Conservation (phyloP, 352 stramenopile species). For the Pythium chondricola region DNA sequence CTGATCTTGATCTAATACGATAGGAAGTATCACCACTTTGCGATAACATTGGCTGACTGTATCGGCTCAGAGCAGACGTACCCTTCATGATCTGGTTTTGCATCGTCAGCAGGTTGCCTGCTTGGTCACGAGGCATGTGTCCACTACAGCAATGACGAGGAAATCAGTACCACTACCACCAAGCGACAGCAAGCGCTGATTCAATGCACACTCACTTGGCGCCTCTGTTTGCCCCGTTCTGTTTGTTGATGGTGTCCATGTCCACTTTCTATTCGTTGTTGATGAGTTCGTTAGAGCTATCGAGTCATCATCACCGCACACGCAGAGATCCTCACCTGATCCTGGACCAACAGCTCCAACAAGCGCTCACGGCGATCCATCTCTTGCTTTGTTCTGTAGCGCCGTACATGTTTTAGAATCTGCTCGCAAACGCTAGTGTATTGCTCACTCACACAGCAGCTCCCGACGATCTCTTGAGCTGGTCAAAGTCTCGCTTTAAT, state of each 20-base stretch:
- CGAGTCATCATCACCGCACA: too few species aligned
- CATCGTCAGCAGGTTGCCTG: constrained; percentile 62
- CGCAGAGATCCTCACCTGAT: constrained; percentile 33
- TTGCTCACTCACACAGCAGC: constrained; percentile 37
- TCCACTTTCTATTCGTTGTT: constrained; percentile 46
- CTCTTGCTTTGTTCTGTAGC: constrained; percentile 57
- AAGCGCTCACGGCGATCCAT: constrained; percentile 60
- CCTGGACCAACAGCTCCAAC: constrained; percentile 49
- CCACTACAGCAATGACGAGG: constrained; percentile 1
- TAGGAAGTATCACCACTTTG: background rate
- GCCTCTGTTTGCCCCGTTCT: constrained; percentile 19
- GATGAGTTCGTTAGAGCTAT: too few species aligned
- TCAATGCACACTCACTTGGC: constrained; percentile 18
- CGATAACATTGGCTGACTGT: too few species aligned
- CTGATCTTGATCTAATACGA: constrained; percentile 67
- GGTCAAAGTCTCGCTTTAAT: constrained; percentile 76
- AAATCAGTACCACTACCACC: background rate
- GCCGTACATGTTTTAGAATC: too few species aligned
- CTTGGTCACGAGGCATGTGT: constrained; percentile 27
- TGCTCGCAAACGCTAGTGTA: background rate
- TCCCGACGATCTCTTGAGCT: constrained; percentile 49
- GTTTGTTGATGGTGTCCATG: constrained; percentile 74
- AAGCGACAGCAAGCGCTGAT: too few species aligned
- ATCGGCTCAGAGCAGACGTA: too few species aligned
- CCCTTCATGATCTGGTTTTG: constrained; percentile 89